These are phyloP conservation scores for Porcisia deanei DNA, from an alignment of 208 protist genomes.

Conservation along the genomic window DNA sequence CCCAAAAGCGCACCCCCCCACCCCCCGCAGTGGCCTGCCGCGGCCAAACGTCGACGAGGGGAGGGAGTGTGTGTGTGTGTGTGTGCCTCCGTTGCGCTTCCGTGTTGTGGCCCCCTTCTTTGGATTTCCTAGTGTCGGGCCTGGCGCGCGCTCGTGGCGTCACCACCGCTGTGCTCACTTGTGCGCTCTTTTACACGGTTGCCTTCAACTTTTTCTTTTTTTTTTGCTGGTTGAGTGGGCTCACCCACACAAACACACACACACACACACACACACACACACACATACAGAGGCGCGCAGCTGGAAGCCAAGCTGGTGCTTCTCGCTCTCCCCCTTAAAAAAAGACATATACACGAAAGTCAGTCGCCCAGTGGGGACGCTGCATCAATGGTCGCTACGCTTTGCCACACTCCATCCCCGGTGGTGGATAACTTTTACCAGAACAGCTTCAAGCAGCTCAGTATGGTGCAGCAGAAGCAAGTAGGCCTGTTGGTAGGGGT, in stretches of 20 bases:
- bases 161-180: not conserved
- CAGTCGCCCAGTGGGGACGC: not conserved
- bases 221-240: not conserved
- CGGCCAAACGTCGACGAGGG: too few relatives aligned
- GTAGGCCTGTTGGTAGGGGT: constrained; percentile 75
- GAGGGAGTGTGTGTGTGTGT: too few relatives aligned
- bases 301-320: not conserved
- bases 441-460: constrained; percentile 89
- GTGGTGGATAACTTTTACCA: constrained; percentile 71
- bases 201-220: not conserved
- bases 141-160: not conserved
- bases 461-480: constrained; percentile 77
- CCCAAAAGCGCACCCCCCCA: not conserved
- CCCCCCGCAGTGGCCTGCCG: too few relatives aligned
- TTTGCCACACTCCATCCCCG: constrained; percentile 22
- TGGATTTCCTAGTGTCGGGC: not conserved
- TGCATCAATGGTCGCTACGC: constrained; percentile 21
- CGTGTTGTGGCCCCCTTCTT: not conserved
- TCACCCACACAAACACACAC: not conserved
- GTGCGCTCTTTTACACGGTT: not conserved
- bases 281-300: not conserved
- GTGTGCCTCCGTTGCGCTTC: not conserved
- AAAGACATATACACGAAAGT: not conserved
- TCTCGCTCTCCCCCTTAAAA: not conserved
- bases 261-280: not conserved